Base-by-base conservation (phyloP, 1,284 basidiomycete genomes). In the Puccinia coronata region DNA sequence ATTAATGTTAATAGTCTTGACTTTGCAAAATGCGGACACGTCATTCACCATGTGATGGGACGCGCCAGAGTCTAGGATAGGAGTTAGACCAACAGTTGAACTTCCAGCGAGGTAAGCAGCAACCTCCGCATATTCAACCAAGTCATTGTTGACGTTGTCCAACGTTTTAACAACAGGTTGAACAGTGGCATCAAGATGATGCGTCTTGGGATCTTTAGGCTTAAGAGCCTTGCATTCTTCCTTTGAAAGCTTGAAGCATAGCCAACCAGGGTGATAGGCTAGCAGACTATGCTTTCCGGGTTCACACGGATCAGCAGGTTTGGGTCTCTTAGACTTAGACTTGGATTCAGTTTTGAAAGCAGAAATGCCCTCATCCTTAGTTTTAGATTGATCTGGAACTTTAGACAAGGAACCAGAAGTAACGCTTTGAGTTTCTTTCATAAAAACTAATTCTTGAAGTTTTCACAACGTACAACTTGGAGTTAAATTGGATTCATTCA, bases 31-130 rank as follows among this genome's bases (percentile, higher is more conserved):
- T 2, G 25, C 4, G 11, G 20, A 6, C 20, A 11, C 31, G 25
- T 67, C 65, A 12, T 67, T 67, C 2, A 67, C 39, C 39, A 67
- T 67, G 43, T 67, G 65, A 8, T 47, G 65, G 1, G 65, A 67
- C 16, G 65, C 65, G 14, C 65, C 65, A n/a, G 65, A 43, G 34
- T 67, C 65, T 3, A 67, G 43, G 18, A 67, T 20, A n/a, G n/a
- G n/a, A n/a, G n/a, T n/a, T n/a, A n/a, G n/a, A n/a, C n/a, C n/a
- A n/a, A n/a, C n/a, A n/a, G n/a, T n/a, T n/a, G n/a, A n/a, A n/a
- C n/a, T n/a, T n/a, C n/a, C n/a, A n/a, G n/a, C n/a, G n/a, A n/a
- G n/a, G n/a, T n/a, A n/a, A n/a, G n/a, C n/a, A n/a, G n/a, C n/a
- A n/a, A n/a, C n/a, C n/a, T 8, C 34, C 18, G 25, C 14, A 43